Base-by-base conservation (phyloP, 2,329 filamentous ascomycete species). In the Balansia obtecta region DNA sequence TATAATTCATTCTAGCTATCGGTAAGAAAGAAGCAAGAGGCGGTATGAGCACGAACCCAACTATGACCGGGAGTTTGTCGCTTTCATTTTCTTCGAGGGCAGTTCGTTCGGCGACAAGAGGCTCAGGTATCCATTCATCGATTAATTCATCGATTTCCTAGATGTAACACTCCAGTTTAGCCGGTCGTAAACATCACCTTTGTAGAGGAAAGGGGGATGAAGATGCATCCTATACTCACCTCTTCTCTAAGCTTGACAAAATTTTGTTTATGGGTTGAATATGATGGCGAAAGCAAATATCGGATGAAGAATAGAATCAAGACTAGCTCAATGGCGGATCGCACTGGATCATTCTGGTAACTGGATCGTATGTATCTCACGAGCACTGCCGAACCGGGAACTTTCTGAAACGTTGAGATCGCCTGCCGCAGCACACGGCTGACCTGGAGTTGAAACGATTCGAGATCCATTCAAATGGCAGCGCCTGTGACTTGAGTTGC, bases 341-440 rank as follows among this genome's bases (percentile, higher is more conserved):
- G 85, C 51, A 97, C 82, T 10, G 93, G 93, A 61, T 98, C 93
- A 65, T 98, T 86, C 71, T 98, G 93, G 72, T 98, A 97, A 65
- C 89, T 95, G 52, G 89, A 95, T 67, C 88, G 88, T 64, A 98
- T 89, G 70, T 98, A 98, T 55, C 93, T 87, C 59, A 95, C 80
- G 61, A 97, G 76, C 59, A 98, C 95, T 41, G 91, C 87, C 32
- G 91, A 97, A 48, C 93, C 93, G 32, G 93, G 94, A 39, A 98
- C 79, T 62, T 86, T 88, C 62, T 96, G 90, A 65, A 98, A 94
- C 52, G 83, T 76, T 52, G 80, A 71, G 49, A 73, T 72, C 22
- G 76, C 71, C 54, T 75, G 69, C 44, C 79, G 68, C 56, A 75
- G 75, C 52, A 71, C 65, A 52, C 74, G 69, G 54, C 79, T 59